phyloP scores from a whole-genome alignment of 192 early-diverging fungal species.

The Gigaspora rosea region DNA sequence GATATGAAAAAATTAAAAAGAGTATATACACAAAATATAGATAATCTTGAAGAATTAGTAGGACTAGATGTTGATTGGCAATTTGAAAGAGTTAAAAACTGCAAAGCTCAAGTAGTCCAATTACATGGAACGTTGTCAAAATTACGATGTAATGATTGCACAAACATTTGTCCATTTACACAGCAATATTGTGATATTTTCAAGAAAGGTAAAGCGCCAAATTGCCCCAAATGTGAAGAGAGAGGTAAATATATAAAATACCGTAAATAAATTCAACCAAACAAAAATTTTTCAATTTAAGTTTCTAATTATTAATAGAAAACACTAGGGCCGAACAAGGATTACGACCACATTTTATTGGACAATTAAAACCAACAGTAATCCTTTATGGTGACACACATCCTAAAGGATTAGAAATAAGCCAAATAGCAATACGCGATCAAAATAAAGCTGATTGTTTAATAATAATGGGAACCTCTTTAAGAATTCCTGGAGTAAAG shows the following conservation, averaged over 20 bases:
- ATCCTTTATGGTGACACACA: constrained; percentile 96
- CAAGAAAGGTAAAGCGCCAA: constrained; percentile 69
- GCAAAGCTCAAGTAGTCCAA: too few species aligned
- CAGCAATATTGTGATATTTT: constrained; percentile 61
- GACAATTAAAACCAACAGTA: constrained; percentile 86
- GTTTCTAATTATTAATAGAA: constrained; percentile 23
- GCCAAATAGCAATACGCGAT: constrained; percentile 56
- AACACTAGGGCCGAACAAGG: constrained; percentile 61
- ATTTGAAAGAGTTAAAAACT: too few species aligned
- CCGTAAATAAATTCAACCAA: background rate
- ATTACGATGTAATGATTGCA: constrained; percentile 87
- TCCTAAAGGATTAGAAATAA: constrained; percentile 68
- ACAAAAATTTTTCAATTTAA: background rate
- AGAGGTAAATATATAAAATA: constrained; percentile 35
- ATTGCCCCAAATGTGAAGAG: constrained; percentile 57
- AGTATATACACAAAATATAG: too few species aligned
- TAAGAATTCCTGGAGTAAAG: constrained; percentile 81
- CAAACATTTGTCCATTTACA: constrained; percentile 64
- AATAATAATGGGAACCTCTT: constrained; percentile 87
- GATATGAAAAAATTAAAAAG: too few species aligned
- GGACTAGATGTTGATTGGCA: too few species aligned
- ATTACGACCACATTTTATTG: constrained; percentile 73
- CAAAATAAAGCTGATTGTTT: constrained; percentile 70
- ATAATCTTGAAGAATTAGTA: too few species aligned
- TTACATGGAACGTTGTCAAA: constrained; percentile 60